Evolutionary conservation across 176 grass and related monocot species (phyloP).

Genomic region (Hyparrhenia diplandra): DNA sequence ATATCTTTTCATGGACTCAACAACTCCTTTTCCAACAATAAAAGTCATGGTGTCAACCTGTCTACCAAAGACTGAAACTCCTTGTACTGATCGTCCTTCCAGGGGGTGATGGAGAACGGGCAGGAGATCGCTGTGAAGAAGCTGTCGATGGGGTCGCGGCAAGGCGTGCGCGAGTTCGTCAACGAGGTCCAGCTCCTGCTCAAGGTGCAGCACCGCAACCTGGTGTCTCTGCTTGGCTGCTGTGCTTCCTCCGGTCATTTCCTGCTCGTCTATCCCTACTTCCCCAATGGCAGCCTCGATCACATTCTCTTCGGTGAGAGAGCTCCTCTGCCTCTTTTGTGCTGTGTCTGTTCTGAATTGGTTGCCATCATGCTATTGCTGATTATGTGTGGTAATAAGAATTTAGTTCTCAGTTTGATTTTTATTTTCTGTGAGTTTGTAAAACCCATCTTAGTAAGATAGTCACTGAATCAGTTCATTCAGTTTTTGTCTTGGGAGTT

Average conservation of each 20-base stretch:
- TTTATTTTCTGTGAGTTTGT: not conserved
- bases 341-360: not conserved
- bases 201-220: conserved; percentile 90
- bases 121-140: conserved; percentile 86
- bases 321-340: not conserved
- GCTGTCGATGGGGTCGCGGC: conserved; percentile 79
- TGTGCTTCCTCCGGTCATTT: conserved; percentile 50
- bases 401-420: not conserved
- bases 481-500: no score
- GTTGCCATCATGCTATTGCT: not conserved
- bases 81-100: not conserved
- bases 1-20: no score
- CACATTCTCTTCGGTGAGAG: conserved; percentile 73
- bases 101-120: conserved; percentile 72
- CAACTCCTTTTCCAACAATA: not conserved
- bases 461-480: not conserved
- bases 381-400: not conserved
- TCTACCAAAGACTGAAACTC: not conserved
- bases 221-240: conserved; percentile 85
- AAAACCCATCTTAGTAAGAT: not conserved
- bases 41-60: not conserved
- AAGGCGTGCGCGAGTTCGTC: conserved; percentile 72
- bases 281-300: conserved; percentile 91
- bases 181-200: conserved; percentile 85
- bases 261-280: conserved; percentile 90